Evolutionary conservation across 768 basidiomycete species (phyloP).

Genomic region (Pulveroboletus sp.): DNA sequence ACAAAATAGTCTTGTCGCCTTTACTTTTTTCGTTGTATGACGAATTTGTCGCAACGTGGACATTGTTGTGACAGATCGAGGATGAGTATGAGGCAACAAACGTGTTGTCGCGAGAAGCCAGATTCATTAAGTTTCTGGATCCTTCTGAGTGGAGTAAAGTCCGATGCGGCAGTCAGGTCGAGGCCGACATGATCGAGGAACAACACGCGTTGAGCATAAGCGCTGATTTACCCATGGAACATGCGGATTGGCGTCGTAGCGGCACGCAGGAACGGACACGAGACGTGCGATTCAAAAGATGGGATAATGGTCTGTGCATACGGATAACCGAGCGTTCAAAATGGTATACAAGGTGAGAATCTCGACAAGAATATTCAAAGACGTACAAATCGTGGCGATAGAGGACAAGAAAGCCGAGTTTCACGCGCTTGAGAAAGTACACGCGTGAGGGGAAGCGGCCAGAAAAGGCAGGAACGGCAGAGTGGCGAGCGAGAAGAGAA

Average conservation of each 20-base stretch:
- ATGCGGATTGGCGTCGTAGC: constrained; percentile 30
- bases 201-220: constrained; percentile 58
- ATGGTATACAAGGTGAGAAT: constrained; percentile 24
- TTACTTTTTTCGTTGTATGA: constrained; percentile 45
- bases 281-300: constrained; percentile 22
- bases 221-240: constrained; percentile 42
- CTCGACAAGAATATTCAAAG: constrained; percentile 22
- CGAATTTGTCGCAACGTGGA: constrained; percentile 70
- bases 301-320: constrained; percentile 13
- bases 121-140: constrained; percentile 52
- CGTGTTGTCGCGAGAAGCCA: constrained; percentile 68
- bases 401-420: constrained; percentile 23
- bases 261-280: constrained; percentile 28
- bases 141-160: constrained; percentile 68
- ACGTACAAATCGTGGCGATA: constrained; percentile 30
- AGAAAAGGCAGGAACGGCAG: constrained; percentile 52
- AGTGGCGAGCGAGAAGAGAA: constrained; percentile 45
- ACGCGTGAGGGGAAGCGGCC: constrained; percentile 40
- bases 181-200: constrained; percentile 63
- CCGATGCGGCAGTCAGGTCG: constrained; percentile 50
- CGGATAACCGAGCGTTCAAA: constrained; percentile 26
- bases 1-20: constrained; percentile 39
- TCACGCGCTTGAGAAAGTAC: constrained; percentile 25
- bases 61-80: constrained; percentile 63
- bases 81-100: constrained; percentile 59